Base-by-base conservation (phyloP, 2,329 filamentous ascomycete genomes). In the Colletotrichum musae region DNA sequence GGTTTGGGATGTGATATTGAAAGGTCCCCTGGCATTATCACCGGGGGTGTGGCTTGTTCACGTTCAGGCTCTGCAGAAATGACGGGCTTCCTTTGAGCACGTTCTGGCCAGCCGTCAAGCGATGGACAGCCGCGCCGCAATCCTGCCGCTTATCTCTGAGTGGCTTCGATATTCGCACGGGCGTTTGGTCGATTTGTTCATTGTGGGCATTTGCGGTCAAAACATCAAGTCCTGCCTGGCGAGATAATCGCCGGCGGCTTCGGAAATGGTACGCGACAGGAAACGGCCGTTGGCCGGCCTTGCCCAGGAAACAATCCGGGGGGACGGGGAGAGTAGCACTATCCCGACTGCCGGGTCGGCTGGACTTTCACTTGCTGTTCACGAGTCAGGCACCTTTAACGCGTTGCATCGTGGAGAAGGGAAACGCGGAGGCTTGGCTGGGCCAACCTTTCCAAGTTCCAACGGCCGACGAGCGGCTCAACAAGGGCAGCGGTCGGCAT, bases 141-240 rank as follows among this genome's bases (percentile, higher is more conserved):
- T 59, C n/a, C 16, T 36, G 32, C 59, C 65, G 54, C 61, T 65
- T 68, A 58, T 68, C 65, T 64, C 36, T 52, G 12, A 45, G 15
- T 26, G 52, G 32, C 43, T 28, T 54, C 15, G 5, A 4, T 6
- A n/a, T 28, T n/a, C 24, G 54, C 47, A 39, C 36, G 26, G 57
- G 18, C 47, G 47, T 50, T 47, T 36, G 32, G 32, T 36, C 9
- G 9, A 10, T 10, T 2, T 10, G 32, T 36, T 36, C 7, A 10
- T 36, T 36, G 7, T 2, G 7, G 32, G 7, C 32, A 36, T 36
- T 36, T 10, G 9, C 32, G 7, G 32, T 36, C 32, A 36, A 36
- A 36, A 36, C 32, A 36, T 36, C 32, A 10, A 36, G 10, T 36
- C 7, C 32, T 10, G 32, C 32, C 32, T 36, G 32, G 7, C 7